phyloP scores from a whole-genome alignment of 148 eudicot species.

The Amaranthus palmeri region DNA sequence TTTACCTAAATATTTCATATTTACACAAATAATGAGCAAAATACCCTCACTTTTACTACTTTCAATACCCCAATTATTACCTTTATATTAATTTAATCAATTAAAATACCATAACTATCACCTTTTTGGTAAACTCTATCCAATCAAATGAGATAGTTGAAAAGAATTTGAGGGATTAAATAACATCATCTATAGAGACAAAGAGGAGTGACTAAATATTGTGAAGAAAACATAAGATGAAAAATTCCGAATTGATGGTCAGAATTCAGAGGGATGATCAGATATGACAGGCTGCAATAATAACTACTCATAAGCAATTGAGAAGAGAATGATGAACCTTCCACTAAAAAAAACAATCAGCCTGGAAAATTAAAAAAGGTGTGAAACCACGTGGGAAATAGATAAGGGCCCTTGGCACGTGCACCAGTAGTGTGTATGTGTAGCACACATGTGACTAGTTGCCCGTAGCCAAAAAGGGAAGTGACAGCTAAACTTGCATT shows the following conservation, averaged over 20 bases:
- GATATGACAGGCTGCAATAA: constrained; percentile 2
- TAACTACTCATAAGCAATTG: too few species aligned
- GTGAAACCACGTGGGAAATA: constrained; percentile 14
- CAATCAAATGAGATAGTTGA: too few species aligned
- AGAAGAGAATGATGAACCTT: constrained; percentile 9
- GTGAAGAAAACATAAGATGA: background rate
- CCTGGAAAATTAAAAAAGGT: background rate
- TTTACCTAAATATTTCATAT: too few species aligned
- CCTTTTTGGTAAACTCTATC: too few species aligned
- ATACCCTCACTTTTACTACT: too few species aligned
- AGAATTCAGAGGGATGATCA: background rate
- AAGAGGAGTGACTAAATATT: too few species aligned
- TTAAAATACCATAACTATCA: too few species aligned
- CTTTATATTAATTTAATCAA: too few species aligned
- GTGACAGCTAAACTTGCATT: constrained; percentile 17
- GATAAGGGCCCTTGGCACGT: constrained; percentile 15
- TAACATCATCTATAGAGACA: too few species aligned
- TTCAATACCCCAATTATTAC: too few species aligned
- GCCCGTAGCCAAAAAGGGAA: background rate
- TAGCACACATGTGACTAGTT: constrained; percentile 8
- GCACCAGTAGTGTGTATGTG: constrained; percentile 15
- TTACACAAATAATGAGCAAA: too few species aligned
- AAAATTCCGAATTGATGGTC: background rate
- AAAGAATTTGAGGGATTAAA: too few species aligned
- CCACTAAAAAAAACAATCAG: background rate